These are phyloP conservation scores for Aquanectria penicillioides DNA, from an alignment of 2,329 filamentous ascomycete genomes.

Conservation along the genomic window DNA sequence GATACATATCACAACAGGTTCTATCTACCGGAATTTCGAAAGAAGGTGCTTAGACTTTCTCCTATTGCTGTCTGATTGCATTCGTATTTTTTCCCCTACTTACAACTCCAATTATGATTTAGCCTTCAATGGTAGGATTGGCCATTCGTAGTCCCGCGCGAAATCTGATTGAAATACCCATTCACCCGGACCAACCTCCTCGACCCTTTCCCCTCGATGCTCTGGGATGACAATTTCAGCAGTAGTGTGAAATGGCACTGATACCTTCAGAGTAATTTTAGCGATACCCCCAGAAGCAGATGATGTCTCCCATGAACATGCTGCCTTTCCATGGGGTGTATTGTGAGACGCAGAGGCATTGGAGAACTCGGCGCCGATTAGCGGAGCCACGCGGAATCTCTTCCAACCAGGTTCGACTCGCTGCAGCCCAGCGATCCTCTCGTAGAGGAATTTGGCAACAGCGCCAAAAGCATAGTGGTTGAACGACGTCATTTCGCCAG, in stretches of 20 bases:
- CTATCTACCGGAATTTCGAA: too few relatives aligned
- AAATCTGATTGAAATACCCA: background rate
- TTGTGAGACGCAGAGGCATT: background rate
- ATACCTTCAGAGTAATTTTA: background rate
- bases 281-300: background rate
- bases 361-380: background rate
- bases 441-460: constrained; percentile 49
- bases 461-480: constrained; percentile 53
- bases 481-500: constrained; percentile 51
- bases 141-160: background rate
- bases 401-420: constrained; percentile 27
- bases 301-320: background rate
- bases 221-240: background rate
- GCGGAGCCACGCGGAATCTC: background rate
- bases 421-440: constrained; percentile 18
- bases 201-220: background rate
- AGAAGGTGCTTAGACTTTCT: too few relatives aligned
- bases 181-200: background rate
- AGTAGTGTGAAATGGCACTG: background rate
- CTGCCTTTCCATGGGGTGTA: background rate
- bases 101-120: too few relatives aligned
- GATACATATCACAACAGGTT: too few relatives aligned
- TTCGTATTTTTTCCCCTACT: too few relatives aligned
- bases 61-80: too few relatives aligned
- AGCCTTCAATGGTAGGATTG: background rate